These are phyloP conservation scores for Phanerodontia chrysosporium DNA, from an alignment of 768 basidiomycete species.

Conservation along the genomic window DNA sequence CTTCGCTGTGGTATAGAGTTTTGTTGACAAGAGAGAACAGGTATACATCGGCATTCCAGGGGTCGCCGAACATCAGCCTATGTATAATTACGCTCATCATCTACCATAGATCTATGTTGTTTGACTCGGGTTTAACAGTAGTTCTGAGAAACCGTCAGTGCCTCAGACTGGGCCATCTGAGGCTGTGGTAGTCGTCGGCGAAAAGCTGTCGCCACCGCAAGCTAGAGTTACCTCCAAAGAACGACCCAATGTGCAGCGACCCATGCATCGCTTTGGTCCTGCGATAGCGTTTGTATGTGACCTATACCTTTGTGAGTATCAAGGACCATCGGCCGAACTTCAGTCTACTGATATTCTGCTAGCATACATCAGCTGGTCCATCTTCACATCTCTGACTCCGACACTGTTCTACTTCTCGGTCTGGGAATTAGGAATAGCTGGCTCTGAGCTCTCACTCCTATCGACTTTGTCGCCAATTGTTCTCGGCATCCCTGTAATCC, in stretches of 20 bases:
- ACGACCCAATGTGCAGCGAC: not conserved
- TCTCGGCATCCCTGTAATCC: constrained; percentile 44
- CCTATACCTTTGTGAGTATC: constrained; percentile 55
- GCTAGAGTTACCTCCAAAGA: not conserved
- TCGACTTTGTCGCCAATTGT: constrained; percentile 66
- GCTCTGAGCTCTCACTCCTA: constrained; percentile 73
- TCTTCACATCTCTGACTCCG: constrained; percentile 73
- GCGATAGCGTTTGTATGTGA: constrained; percentile 35
- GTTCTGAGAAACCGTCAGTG: not conserved
- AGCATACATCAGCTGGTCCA: constrained; percentile 83
- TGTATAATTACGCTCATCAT: constrained; percentile 43
- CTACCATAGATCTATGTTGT: constrained; percentile 29
- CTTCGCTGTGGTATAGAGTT: not conserved
- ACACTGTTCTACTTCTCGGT: constrained; percentile 90
- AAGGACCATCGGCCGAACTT: not conserved
- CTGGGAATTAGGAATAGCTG: constrained; percentile 84
- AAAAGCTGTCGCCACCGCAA: not conserved
- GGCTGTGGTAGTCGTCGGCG: not conserved
- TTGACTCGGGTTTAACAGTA: constrained; percentile 9
- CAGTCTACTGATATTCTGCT: not conserved
- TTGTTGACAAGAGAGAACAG: constrained; percentile 23
- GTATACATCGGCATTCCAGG: constrained; percentile 21
- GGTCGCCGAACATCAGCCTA: constrained; percentile 27
- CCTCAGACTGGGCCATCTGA: not conserved
- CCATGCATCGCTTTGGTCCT: not conserved